Base-by-base conservation (phyloP, 192 early-diverging fungal species). In the Entomortierella chlamydospora region DNA sequence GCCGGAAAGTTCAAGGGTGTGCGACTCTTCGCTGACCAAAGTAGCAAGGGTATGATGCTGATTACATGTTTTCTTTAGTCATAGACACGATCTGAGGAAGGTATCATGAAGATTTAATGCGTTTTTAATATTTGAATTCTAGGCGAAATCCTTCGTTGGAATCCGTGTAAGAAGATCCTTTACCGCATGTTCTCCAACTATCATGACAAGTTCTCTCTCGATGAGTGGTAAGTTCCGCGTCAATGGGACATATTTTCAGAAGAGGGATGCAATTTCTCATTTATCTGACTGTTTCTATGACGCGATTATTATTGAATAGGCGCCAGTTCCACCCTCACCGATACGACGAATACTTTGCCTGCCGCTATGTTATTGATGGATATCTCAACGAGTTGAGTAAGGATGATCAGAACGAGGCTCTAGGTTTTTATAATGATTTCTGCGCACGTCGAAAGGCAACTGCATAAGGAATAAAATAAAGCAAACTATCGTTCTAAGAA, bases 121-220 rank as follows among this genome's bases (percentile, higher is more conserved):
- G 6, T 22, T 31, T 39, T 37, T 45, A n/a, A 18, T 57, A 63
- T 54, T 25, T 65, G 39, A 50, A 26, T 64, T 29, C 20, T 55
- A 58, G 61, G 9, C 1, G 65, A 72, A 10, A 54, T 47, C 22
- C 45, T 47, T 20, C 37, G 41, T 17, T 84, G 83, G 83, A 25
- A 47, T 25, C 83, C 83, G 5, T 63, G 57, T 61, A 66, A 70
- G 23, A 18, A 56, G 30, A 73, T 61, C 1, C n/a, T 84, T 7
- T 79, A 73, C 53, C 59, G 67, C 20, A 73, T 79, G 63, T 79
- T 79, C 51, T 60, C 20, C 1, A 58, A 70, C 42, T 68, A 79
- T n/a, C 76, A 79, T 31, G 68, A 64, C 26, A 45, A 34, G 57
- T 70, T 79, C 20, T 39, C 61, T 1, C n/a, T 70, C 13, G 4